Evolutionary conservation across 192 early-diverging fungal species (phyloP), one percentile per base, ranked within the genome.

Genomic region (Piromyces sp.): DNA sequence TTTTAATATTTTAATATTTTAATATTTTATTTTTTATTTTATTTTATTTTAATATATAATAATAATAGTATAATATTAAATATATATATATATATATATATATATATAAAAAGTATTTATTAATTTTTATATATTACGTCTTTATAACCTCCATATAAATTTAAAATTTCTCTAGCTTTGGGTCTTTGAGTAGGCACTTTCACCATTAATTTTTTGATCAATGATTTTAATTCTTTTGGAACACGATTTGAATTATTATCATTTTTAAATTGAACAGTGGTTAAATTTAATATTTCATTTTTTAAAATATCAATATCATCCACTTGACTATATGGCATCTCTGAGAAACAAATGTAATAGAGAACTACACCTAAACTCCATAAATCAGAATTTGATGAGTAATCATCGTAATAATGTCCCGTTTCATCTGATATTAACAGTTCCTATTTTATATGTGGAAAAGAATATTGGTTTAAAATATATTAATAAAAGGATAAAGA

Each of bases 281-380:
- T n/a, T n/a, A 96, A 92, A 22, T 82, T 85, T 40, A 96, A 82
- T 78, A 99, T 96, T 84, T 97, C 96, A 30, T 87, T 84, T 36
- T 89, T 88, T 33, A 99, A 85, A 36, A 90, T 80, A 85, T 99
- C 97, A 29, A 99, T 93, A 82, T 99, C 95, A 36, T 98, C 95
- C 38, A 94, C 89, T 79, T 95, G 92, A 29, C 86, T 79, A 82
- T 93, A 99, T 1, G 97, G 97, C 37, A 99, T 86, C 13, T 83
- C 83, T 13, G 93, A 92, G 81, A 94, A 98, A 85, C 96, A 97
- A 80, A 97, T 87, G 80, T 95, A 97, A 83, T 96, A 96, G 7
- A 98, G 88, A 2, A 99, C 89, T 87, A 99, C 95, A 0, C 97
- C 97, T 79, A 99, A 87, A 0, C 94, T 95, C 95, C 96, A 99